Conservation (phyloP, 495 filamentous ascomycete genomes). For the Chlorociboria aeruginascens region DNA sequence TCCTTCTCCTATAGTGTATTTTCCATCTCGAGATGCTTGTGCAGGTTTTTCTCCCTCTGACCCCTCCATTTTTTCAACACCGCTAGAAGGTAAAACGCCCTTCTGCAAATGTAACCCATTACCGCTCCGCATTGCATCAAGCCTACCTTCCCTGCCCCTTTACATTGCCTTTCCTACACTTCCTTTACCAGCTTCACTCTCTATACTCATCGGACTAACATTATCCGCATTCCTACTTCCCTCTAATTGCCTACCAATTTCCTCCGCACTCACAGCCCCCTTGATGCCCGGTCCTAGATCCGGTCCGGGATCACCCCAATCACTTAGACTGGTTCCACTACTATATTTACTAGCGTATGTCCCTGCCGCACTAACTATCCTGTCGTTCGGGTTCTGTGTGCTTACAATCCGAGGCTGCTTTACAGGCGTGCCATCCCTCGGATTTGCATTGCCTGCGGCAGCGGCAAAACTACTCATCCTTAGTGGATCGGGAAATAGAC, state of each 20-base stretch:
- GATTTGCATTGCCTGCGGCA: not conserved
- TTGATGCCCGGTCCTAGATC: constrained; percentile 24
- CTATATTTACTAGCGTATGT: constrained; percentile 30
- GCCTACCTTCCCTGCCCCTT: not conserved
- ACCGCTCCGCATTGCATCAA: not conserved
- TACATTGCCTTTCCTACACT: constrained; percentile 17
- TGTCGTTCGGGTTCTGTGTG: not conserved
- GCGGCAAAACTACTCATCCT: not conserved
- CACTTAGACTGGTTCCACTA: constrained; percentile 31
- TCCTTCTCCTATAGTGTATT: too few relatives aligned
- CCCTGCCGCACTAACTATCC: not conserved
- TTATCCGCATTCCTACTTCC: constrained; percentile 3
- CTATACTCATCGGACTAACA: constrained; percentile 11
- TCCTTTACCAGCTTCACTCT: constrained; percentile 5
- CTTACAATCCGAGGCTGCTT: not conserved
- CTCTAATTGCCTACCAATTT: constrained; percentile 2
- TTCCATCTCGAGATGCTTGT: too few relatives aligned
- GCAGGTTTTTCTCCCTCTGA: too few relatives aligned
- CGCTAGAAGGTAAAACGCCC: too few relatives aligned
- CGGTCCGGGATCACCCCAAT: constrained; percentile 41
- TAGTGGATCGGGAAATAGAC: constrained; percentile 1
- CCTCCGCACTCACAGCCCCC: not conserved
- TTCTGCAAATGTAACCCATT: too few relatives aligned
- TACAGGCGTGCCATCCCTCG: not conserved
- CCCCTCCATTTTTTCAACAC: too few relatives aligned